Evolutionary conservation across 2,329 filamentous ascomycete species (phyloP).

Genomic region (Neurospora crassa): DNA sequence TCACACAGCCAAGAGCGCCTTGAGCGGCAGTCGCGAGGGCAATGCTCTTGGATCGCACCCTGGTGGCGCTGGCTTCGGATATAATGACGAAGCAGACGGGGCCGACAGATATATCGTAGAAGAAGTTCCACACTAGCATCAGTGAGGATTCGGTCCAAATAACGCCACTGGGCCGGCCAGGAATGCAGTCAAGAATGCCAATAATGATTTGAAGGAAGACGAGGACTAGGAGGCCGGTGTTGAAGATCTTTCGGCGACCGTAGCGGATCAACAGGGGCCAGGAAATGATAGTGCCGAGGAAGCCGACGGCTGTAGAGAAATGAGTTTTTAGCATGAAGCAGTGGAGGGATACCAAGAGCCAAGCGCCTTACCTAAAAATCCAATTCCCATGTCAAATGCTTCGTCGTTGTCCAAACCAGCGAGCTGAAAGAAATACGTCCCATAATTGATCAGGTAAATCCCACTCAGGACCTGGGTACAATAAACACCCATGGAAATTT

Average conservation of each 20-base stretch:
- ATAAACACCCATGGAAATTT: conserved; percentile 52
- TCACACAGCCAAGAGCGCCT: conserved; percentile 29
- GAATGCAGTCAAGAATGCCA: conserved; percentile 37
- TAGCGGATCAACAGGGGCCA: conserved; percentile 40
- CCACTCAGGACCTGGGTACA: conserved; percentile 55
- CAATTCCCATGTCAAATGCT: conserved; percentile 47
- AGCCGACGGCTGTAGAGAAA: conserved; percentile 31
- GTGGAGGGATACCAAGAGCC: neutral
- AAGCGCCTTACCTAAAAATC: conserved; percentile 28
- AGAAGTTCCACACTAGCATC: conserved; percentile 40
- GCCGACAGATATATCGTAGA: conserved; percentile 43
- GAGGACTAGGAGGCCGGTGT: conserved; percentile 35
- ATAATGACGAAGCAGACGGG: conserved; percentile 43
- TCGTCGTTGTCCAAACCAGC: conserved; percentile 40
- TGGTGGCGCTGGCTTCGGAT: conserved; percentile 38
- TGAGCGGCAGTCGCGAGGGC: conserved; percentile 34
- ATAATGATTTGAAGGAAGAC: conserved; percentile 35
- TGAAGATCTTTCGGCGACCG: conserved; percentile 43
- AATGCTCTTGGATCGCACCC: conserved; percentile 35
- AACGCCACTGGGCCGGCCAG: conserved; percentile 27
- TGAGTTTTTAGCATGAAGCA: conserved; percentile 5
- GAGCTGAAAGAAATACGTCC: conserved; percentile 51
- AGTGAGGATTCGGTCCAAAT: conserved; percentile 40
- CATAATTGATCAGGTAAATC: conserved; percentile 55
- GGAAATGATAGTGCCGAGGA: conserved; percentile 42